phyloP scores from a whole-genome alignment of 2,329 filamentous ascomycete genomes.

The Pseudogymnoascus verrucosus region DNA sequence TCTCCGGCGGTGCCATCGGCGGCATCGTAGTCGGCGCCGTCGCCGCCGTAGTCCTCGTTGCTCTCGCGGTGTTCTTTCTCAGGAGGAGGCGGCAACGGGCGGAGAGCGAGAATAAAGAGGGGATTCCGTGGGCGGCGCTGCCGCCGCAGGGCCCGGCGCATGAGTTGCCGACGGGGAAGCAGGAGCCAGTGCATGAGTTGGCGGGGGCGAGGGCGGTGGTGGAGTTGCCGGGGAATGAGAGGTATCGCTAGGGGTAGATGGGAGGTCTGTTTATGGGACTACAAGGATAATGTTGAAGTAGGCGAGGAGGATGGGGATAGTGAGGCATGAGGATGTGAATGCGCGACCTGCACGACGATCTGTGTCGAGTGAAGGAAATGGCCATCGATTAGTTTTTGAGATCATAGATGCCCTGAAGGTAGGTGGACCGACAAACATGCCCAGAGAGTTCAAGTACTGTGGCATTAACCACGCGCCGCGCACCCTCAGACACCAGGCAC shows the following conservation, averaged over 20 bases:
- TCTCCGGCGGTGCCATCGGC: conserved; percentile 5
- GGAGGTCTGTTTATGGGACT: neutral
- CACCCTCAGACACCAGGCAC: no score
- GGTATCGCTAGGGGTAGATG: neutral
- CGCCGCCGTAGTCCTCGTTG: neutral
- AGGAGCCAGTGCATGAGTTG: neutral
- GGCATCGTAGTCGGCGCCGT: conserved; percentile 7
- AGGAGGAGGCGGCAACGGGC: conserved; percentile 3
- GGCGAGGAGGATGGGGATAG: neutral
- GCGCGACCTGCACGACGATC: no score
- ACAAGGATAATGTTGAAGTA: neutral
- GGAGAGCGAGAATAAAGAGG: neutral
- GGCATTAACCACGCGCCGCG: neutral
- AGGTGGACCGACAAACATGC: neutral
- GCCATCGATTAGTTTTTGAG: neutral
- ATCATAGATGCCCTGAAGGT: neutral
- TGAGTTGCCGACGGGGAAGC: neutral
- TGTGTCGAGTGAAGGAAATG: neutral
- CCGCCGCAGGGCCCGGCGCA: neutral
- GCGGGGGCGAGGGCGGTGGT: neutral
- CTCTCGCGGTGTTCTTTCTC: neutral
- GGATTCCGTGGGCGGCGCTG: neutral
- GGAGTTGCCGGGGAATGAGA: neutral
- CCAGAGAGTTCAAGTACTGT: neutral
- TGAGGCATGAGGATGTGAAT: neutral